phyloP scores from a whole-genome alignment of 2,329 filamentous ascomycete genomes.

The Endothia cerciana region DNA sequence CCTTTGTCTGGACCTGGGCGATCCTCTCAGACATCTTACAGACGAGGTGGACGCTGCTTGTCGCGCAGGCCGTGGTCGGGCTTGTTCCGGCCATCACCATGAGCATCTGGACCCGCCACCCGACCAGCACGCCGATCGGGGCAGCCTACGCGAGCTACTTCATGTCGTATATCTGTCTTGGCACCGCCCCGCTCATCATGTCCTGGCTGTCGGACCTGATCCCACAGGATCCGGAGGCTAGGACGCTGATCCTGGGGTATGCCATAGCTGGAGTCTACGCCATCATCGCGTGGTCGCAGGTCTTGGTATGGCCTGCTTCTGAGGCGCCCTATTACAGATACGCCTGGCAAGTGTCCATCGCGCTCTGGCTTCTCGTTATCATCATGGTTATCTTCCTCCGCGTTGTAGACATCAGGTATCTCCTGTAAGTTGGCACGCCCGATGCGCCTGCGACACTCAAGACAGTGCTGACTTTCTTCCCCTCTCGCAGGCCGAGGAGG shows the following conservation, averaged over 20 bases:
- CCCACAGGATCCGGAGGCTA: slow-evolving; percentile 52
- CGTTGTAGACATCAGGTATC: slow-evolving; percentile 47
- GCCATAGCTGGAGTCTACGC: slow-evolving; percentile 54
- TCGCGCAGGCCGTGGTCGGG: slow-evolving; percentile 51
- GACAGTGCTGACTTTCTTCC: background rate
- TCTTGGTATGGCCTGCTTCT: slow-evolving; percentile 55
- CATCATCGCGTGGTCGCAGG: slow-evolving; percentile 55
- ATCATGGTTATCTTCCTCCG: slow-evolving; percentile 48
- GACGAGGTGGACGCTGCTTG: slow-evolving; percentile 54
- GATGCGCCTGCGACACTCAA: too few relatives aligned
- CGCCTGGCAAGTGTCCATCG: slow-evolving; percentile 53
- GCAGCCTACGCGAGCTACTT: slow-evolving; percentile 57
- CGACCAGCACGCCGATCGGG: slow-evolving; percentile 44
- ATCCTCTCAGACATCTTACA: slow-evolving; percentile 53
- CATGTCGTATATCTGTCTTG: slow-evolving; percentile 51
- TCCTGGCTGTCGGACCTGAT: slow-evolving; percentile 54
- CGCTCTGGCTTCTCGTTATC: slow-evolving; percentile 49
- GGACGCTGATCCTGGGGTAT: slow-evolving; percentile 53
- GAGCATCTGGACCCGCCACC: slow-evolving; percentile 56
- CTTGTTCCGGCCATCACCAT: slow-evolving; percentile 54
- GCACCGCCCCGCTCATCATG: slow-evolving; percentile 56
- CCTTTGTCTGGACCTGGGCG: slow-evolving; percentile 59
- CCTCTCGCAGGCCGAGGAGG: slow-evolving; percentile 22
- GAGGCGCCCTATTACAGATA: slow-evolving; percentile 54
- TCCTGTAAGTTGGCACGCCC: slow-evolving; percentile 33